Base-by-base conservation (phyloP, 768 basidiomycete species). In the Mycena olivaceomarginata region DNA sequence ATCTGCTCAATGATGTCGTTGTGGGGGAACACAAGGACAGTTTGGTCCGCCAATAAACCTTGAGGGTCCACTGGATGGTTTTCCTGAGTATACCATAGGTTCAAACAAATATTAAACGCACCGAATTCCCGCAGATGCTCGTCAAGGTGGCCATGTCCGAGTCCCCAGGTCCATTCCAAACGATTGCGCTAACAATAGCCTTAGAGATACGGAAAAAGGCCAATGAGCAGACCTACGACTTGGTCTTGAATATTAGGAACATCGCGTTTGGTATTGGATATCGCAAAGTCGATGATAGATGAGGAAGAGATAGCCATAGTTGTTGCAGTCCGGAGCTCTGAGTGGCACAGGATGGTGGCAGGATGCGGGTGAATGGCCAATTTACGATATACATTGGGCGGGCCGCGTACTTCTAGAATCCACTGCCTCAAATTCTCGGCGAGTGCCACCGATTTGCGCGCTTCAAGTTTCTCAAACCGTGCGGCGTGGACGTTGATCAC, bases 91-190 rank as follows among this genome's bases (percentile, higher is more conserved):
- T 62, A 20, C 1, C 4, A 9, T 18, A 10, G 11, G 5, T 3
- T 9, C 2, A 2, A 8, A 45, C 2, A 22, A 5, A 37, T 8
- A 8, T 0, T 31, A 39, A 46, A 70, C 67, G 20, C 41, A 75
- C 74, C 2, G 16, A 60, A 69, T 39, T 31, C 13, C 10, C 6
- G 7, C 15, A 70, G 9, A 45, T 69, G 68, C 43, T 64, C 40
- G 63, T 75, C 74, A 7, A 75, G 64, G 18, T 25, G 46, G 18
- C 18, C 60, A 22, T 68, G 51, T 41, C 12, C 46, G 2, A 74
- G 67, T 31, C 73, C 73, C 73, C 73, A 74, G 6, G 40, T 46
- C 73, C 73, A 74, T 40, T 74, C 73, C 22, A 74, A 45, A 11
- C 22, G 48, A 18, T 18, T 18, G 22, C 73, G 67, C 73, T 74